phyloP scores from a whole-genome alignment of 345 rosid species.

The Euphorbia peplus region DNA sequence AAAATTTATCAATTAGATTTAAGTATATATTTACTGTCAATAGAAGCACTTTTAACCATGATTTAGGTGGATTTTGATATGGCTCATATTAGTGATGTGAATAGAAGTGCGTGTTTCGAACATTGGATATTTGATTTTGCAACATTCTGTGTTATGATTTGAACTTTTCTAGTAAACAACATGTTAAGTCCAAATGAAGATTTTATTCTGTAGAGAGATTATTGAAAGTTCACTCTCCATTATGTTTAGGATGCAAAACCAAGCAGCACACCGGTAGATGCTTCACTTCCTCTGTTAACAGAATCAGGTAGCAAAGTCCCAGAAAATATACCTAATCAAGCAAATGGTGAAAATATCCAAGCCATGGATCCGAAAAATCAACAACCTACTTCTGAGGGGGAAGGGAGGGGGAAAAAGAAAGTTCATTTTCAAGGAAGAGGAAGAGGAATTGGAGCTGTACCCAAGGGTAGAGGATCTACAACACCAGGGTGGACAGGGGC shows the following conservation, averaged over 20 bases:
- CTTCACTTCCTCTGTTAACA: constrained; percentile 29
- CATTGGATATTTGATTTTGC: background rate
- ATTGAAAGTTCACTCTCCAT: constrained; percentile 28
- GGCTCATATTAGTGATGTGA: background rate
- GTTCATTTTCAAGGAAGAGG: constrained; percentile 61
- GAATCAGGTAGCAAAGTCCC: constrained; percentile 25
- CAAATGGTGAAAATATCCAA: constrained; percentile 9
- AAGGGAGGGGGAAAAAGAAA: constrained; percentile 56
- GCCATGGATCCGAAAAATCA: constrained; percentile 36
- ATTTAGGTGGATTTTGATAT: background rate
- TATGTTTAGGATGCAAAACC: constrained; percentile 42
- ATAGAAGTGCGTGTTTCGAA: background rate
- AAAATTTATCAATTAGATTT: background rate
- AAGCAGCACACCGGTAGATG: constrained; percentile 29
- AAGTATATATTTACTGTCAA: background rate
- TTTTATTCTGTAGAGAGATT: constrained; percentile 15
- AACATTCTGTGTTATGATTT: background rate
- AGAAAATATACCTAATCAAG: constrained; percentile 26
- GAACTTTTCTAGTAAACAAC: background rate
- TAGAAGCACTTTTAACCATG: background rate
- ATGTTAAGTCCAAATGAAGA: background rate
- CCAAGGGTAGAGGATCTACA: constrained; percentile 54
- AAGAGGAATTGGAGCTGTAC: constrained; percentile 51
- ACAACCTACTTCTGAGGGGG: constrained; percentile 44
- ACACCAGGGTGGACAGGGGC: constrained; percentile 74